Percentiles rank a stretch among this genome's conserved stretches.
Conservation (phyloP, 495 filamentous ascomycete species). For the Jackrogersella multiformis region DNA sequence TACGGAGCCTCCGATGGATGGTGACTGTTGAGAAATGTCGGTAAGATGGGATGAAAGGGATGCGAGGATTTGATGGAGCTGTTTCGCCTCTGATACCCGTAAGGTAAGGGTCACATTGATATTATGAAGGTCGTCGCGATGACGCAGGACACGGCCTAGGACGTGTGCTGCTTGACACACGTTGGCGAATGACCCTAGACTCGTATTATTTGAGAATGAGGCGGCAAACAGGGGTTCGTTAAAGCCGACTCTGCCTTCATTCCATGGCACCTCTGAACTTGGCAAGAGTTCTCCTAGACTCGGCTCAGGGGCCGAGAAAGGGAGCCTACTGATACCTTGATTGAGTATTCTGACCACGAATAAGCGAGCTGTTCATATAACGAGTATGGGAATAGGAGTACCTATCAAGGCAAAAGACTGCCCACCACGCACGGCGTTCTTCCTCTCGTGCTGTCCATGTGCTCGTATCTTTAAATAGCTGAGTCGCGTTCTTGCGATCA, state of each 20-base stretch:
- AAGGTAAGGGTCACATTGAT: slow-evolving; percentile 9
- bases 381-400: neutral
- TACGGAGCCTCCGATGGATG: neutral
- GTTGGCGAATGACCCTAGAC: slow-evolving; percentile 49
- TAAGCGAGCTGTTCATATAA: neutral
- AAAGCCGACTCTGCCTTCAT: slow-evolving; percentile 33
- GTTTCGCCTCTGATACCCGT: slow-evolving; percentile 33
- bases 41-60: slow-evolving; percentile 26
- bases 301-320: slow-evolving; percentile 32
- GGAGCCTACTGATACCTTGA: slow-evolving; percentile 26
- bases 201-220: slow-evolving; percentile 34
- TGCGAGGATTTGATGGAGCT: slow-evolving; percentile 31
- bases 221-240: slow-evolving; percentile 39
- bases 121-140: slow-evolving; percentile 29
- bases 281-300: slow-evolving; percentile 38
- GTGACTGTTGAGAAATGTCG: neutral
- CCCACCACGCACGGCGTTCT: slow-evolving; percentile 39
- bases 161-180: slow-evolving; percentile 55
- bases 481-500: slow-evolving; percentile 41
- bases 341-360: slow-evolving; percentile 16
- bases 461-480: slow-evolving; percentile 40
- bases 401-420: slow-evolving; percentile 40
- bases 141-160: slow-evolving; percentile 53
- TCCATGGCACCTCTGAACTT: slow-evolving; percentile 26
- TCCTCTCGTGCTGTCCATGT: slow-evolving; percentile 39